A percentile compares a stretch with the other conserved stretches of the same genome.
Evolutionary conservation across 257 asterid species (phyloP).

Genomic region (Coffea canephora): DNA sequence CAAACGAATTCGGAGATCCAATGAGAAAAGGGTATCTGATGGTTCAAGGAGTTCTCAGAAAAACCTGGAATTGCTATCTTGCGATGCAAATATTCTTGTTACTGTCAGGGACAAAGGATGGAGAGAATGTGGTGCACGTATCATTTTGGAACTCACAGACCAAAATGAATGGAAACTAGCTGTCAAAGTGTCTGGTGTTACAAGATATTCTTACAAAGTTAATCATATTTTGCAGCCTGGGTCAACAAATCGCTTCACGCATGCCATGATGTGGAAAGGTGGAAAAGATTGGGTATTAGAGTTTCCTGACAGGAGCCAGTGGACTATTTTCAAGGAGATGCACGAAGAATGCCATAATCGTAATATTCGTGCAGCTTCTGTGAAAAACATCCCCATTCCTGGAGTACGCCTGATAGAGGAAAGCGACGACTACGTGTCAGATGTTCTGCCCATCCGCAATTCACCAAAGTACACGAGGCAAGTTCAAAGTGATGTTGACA

Average conservation of each 20-base stretch:
- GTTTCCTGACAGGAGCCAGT: slow-evolving; percentile 88
- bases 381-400: slow-evolving; percentile 91
- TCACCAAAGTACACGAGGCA: slow-evolving; percentile 62
- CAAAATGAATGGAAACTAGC: slow-evolving; percentile 86
- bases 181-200: slow-evolving; percentile 68
- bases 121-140: slow-evolving; percentile 80
- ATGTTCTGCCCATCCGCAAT: slow-evolving; percentile 53
- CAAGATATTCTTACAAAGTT: slow-evolving; percentile 73
- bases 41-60: slow-evolving; percentile 53
- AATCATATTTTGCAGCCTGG: slow-evolving; percentile 79
- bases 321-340: slow-evolving; percentile 92
- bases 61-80: slow-evolving; percentile 51
- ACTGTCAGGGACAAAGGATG: slow-evolving; percentile 81
- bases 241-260: slow-evolving; percentile 82
- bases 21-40: slow-evolving; percentile 66
- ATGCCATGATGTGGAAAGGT: slow-evolving; percentile 99
- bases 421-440: slow-evolving; percentile 45
- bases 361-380: slow-evolving; percentile 94
- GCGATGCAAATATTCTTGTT: slow-evolving; percentile 74
- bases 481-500: slow-evolving; percentile 80
- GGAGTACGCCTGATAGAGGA: slow-evolving; percentile 79
- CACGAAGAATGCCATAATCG: slow-evolving; percentile 89
- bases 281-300: slow-evolving; percentile 97
- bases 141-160: slow-evolving; percentile 70
- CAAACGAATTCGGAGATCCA: slow-evolving; percentile 87